phyloP scores from a whole-genome alignment of 2,329 filamentous ascomycete species.

The Pseudogymnoascus sp. region DNA sequence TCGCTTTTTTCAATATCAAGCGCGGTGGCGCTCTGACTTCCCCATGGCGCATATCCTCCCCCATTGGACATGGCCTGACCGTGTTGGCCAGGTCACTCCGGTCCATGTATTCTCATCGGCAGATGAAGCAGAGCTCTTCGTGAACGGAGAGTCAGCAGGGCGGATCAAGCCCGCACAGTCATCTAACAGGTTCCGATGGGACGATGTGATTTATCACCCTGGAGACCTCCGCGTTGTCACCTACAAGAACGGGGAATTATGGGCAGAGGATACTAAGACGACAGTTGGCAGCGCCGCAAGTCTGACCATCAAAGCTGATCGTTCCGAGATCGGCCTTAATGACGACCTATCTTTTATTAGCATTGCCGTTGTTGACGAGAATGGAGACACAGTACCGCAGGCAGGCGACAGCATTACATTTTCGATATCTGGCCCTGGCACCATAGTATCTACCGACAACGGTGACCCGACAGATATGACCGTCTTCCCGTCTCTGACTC shows the following conservation, averaged over 20 bases:
- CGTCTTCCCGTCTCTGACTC: slow-evolving; percentile 33
- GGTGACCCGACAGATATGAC: slow-evolving; percentile 41
- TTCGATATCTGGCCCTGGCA: slow-evolving; percentile 35
- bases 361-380: slow-evolving; percentile 37
- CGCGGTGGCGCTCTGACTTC: slow-evolving; percentile 44
- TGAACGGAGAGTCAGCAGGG: slow-evolving; percentile 43
- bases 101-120: slow-evolving; percentile 47
- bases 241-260: slow-evolving; percentile 40
- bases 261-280: slow-evolving; percentile 37
- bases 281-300: slow-evolving; percentile 36
- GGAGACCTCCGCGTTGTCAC: slow-evolving; percentile 42
- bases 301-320: slow-evolving; percentile 36
- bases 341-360: slow-evolving; percentile 41
- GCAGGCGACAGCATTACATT: slow-evolving; percentile 40
- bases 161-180: slow-evolving; percentile 29
- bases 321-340: slow-evolving; percentile 36
- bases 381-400: slow-evolving; percentile 37
- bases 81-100: slow-evolving; percentile 41
- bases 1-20: slow-evolving; percentile 47
- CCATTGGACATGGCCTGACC: slow-evolving; percentile 49
- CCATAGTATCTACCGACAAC: slow-evolving; percentile 45
- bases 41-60: slow-evolving; percentile 47
- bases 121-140: slow-evolving; percentile 48
- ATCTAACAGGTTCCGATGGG: slow-evolving; percentile 47
- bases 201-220: slow-evolving; percentile 41